These are phyloP conservation scores for Coriolopsis trogii DNA, from an alignment of 1,284 basidiomycete genomes.

Conservation along the genomic window DNA sequence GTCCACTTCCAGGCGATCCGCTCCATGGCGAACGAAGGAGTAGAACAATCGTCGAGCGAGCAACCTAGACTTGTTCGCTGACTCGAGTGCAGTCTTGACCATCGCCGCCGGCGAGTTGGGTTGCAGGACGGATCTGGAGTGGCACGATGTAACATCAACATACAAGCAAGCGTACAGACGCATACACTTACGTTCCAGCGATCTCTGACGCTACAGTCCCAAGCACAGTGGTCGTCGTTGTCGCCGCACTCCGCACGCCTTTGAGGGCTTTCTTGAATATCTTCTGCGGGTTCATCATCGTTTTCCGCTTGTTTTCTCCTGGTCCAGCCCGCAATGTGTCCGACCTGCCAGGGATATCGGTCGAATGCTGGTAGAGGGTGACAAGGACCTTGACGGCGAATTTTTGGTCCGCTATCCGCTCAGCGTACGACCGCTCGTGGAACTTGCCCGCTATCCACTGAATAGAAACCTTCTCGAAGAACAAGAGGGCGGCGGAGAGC, in stretches of 20 bases:
- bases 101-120: conserved; percentile 87
- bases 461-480: conserved; percentile 85
- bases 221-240: conserved; percentile 81
- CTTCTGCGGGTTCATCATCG: conserved; percentile 55
- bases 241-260: conserved; percentile 72
- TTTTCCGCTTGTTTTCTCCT: conserved; percentile 36
- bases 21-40: conserved; percentile 74
- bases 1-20: conserved; percentile 61
- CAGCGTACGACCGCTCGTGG: conserved; percentile 88
- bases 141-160: background rate
- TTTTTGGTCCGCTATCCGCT: conserved; percentile 86
- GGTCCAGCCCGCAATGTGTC: conserved; percentile 63
- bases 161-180: background rate
- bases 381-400: conserved; percentile 76
- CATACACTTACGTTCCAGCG: conserved; percentile 54
- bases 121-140: conserved; percentile 74
- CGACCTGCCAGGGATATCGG: conserved; percentile 67
- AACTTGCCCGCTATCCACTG: conserved; percentile 88
- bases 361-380: conserved; percentile 79
- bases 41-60: conserved; percentile 87
- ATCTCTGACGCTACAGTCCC: conserved; percentile 80
- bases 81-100: conserved; percentile 79
- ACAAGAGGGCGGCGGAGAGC: conserved; percentile 72
- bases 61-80: conserved; percentile 82
- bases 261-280: conserved; percentile 76